Evolutionary conservation across 805 yeast genomes (phyloP).

Genomic region (Kuraishia hungarica): DNA sequence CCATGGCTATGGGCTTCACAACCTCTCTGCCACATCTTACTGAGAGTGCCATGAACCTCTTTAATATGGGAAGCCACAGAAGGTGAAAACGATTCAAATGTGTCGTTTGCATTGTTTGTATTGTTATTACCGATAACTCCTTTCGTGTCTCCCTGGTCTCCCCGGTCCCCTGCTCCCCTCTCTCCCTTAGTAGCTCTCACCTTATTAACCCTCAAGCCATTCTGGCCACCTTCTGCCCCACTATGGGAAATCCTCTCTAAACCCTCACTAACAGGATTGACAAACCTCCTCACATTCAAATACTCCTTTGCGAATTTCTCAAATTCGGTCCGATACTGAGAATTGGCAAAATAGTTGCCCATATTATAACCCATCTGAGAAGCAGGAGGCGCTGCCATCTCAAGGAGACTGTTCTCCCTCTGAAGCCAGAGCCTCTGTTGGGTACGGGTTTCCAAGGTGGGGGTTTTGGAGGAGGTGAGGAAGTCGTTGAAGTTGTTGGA

Average conservation of each 20-base stretch:
- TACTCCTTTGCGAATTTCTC: conserved; percentile 74
- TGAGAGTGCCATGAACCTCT: not conserved
- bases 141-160: not conserved
- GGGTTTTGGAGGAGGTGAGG: conserved; percentile 22
- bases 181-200: not conserved
- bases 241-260: conserved; percentile 37
- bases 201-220: not conserved
- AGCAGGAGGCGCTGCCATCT: conserved; percentile 27
- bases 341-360: conserved; percentile 33
- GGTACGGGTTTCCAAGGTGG: conserved; percentile 55
- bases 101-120: not conserved
- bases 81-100: not conserved
- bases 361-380: conserved; percentile 13
- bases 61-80: not conserved
- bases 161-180: not conserved
- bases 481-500: conserved; percentile 31
- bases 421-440: conserved; percentile 83
- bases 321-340: conserved; percentile 64
- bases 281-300: conserved; percentile 56
- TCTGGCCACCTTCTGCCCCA: not conserved
- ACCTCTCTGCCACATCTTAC: conserved; percentile 1
- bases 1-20: not conserved
- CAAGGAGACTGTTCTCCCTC: conserved; percentile 64
- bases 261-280: conserved; percentile 63
- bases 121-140: no score